Percentiles rank a stretch among this genome's conserved stretches.
Evolutionary conservation across 2,329 filamentous ascomycete genomes (phyloP).

Genomic region (Cercospora sojina): DNA sequence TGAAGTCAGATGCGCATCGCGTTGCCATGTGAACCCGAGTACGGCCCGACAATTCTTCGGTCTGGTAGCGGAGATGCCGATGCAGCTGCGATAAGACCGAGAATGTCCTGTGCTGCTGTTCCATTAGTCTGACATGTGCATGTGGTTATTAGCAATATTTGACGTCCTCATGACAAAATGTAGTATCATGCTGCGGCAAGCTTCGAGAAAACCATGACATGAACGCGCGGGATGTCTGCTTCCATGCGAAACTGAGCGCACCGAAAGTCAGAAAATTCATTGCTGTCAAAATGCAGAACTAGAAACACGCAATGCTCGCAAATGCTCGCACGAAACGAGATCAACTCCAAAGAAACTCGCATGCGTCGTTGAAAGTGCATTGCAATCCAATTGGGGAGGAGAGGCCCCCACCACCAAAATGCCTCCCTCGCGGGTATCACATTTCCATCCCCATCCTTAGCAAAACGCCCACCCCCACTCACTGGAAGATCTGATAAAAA

Average conservation of each 20-base stretch:
- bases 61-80: background rate
- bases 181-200: background rate
- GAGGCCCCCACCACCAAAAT: background rate
- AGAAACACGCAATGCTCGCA: background rate
- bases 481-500: slow-evolving; percentile 25
- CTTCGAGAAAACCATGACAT: background rate
- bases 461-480: slow-evolving; percentile 11
- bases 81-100: background rate
- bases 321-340: background rate
- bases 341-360: background rate
- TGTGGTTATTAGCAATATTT: background rate
- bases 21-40: background rate
- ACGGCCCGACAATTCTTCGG: background rate
- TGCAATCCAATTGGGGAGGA: background rate
- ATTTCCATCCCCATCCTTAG: background rate
- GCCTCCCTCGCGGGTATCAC: slow-evolving; percentile 22
- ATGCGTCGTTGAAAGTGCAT: background rate
- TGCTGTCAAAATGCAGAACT: background rate
- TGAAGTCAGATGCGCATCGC: too few species aligned
- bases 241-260: background rate
- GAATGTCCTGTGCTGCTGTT: background rate
- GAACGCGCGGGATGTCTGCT: background rate
- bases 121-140: background rate
- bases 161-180: background rate
- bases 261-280: background rate